Evolutionary conservation across 345 rosid species (phyloP).

Genomic region (Hibiscus mutabilis): DNA sequence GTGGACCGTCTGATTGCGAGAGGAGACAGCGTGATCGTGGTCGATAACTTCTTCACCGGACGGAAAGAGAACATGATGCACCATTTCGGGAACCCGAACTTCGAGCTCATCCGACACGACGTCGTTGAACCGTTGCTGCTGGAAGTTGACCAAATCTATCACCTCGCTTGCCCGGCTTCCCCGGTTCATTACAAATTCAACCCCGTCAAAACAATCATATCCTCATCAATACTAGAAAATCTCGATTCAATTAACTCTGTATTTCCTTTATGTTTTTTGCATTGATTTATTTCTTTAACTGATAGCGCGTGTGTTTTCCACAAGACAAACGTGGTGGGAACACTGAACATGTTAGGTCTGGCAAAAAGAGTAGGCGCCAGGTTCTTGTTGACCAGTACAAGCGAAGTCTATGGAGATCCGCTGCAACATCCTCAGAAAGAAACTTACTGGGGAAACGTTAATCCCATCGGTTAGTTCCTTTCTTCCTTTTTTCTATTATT

Average conservation of each 20-base stretch:
- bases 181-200: constrained; percentile 97
- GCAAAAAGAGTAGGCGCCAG: constrained; percentile 94
- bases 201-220: constrained; percentile 90
- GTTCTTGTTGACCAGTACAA: constrained; percentile 82
- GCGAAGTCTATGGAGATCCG: constrained; percentile 98
- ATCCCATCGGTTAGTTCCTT: constrained; percentile 67
- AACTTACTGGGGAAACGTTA: constrained; percentile 99
- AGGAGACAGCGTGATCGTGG: constrained; percentile 93
- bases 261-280: too few relatives aligned
- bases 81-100: constrained; percentile 83
- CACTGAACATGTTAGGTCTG: constrained; percentile 90
- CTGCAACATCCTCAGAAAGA: constrained; percentile 97
- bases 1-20: constrained; percentile 85
- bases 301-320: not conserved
- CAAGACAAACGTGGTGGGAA: constrained; percentile 97
- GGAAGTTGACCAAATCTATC: constrained; percentile 99
- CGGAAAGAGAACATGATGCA: constrained; percentile 96
- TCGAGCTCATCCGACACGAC: constrained; percentile 90
- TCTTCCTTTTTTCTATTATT: too few relatives aligned
- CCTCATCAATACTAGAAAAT: constrained; percentile 12
- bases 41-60: constrained; percentile 94
- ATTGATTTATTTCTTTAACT: not conserved
- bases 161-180: constrained; percentile 94
- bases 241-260: too few relatives aligned
- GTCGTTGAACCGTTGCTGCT: constrained; percentile 84